Evolutionary conservation across 352 stramenopile genomes (phyloP), one percentile per base, ranked within the genome.

Genomic region (Globisporangium cederbergense): DNA sequence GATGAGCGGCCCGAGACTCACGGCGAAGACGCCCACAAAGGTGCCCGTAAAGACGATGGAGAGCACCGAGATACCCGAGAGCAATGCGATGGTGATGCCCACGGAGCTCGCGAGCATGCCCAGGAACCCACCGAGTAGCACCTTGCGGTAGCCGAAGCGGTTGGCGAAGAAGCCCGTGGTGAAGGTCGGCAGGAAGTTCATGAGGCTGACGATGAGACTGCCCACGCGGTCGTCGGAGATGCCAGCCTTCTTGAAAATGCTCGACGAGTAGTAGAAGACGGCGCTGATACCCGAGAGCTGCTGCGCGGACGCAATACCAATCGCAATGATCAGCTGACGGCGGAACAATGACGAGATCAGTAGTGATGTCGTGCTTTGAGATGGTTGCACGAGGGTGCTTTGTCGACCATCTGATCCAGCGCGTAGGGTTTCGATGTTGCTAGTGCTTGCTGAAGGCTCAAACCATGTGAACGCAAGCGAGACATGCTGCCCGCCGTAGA

Each of bases 211-310:
- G 22, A 81, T 73, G 25, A 88, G 25, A 18, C 73, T 85, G 52
- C 80, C 83, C 20, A 89, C 56, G 42, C 83, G 83, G 46, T 72
- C 68, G 55, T 90, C 83, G 0, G 65, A 55, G 45, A 91, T 75
- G 6, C 82, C 82, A 8, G 80, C 79, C 34, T 80, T 65, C 30
- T 75, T 81, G 58, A 90, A 91, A 18, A 90, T 70, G 8, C 66
- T 66, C 18, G 77, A 87, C 28, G 83, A 90, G 65, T 91, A 91
- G 58, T 87, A 82, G 64, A 89, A 90, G 11, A 90, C 76, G 38
- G 77, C 83, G 55, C 87, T 91, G 71, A 91, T 75, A 32, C 79
- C 82, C 1, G 76, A 83, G 45, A 91, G 73, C 53, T 89, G 81
- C 57, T 86, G 76, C 0, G 73, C 64, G 11, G 67, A 62, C 4